Base-by-base conservation (phyloP, 1,139 yeast species). In the Zygosaccharomyces sapae region DNA sequence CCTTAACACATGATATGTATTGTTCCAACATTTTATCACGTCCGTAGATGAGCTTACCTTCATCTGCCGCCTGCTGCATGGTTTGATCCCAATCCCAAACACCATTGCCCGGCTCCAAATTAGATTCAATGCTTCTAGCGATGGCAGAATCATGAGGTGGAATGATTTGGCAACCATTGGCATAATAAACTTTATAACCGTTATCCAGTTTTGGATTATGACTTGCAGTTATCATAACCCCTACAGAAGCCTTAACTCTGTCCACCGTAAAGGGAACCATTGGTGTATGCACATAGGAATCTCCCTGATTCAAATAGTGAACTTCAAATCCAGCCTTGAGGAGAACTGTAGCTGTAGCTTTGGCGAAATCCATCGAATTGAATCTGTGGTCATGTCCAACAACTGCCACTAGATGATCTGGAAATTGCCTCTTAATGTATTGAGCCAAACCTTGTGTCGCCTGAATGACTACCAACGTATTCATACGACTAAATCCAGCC, bases 161-260 rank as follows among this genome's bases (percentile, higher is more conserved):
- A 43, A 90, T 88, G 54, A 92, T 92, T 65, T 92, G 97, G 65
- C 97, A 90, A 4, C 97, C 97, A 61, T 92, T 92, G 13, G 76
- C 73, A 79, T 94, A 88, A 70, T 92, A 90, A 0, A 92, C 97
- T 62, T 92, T 92, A 69, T 88, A 92, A 0, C 98, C 98, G 61
- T 92, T 92, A 63, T 90, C 97, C 54, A 75, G 73, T 10, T 92
- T 94, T 0, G 97, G 97, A 61, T 92, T 92, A 66, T 92, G 98
- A 46, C 96, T 86, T 0, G 98, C 97, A 0, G 98, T 92, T 41
- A 92, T 80, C 97, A 92, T 92, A 1, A 92, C 86, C 31, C 97
- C 98, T 43, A 83, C 88, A 0, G 82, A 71, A 0, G 96, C 89
- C 0, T 69, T 57, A 49, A 70, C 74, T 33, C 71, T 62, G 55